A percentile compares a stretch with the other conserved stretches of the same genome.
These are phyloP conservation scores for Pseudozyma pruni DNA, from an alignment of 1,284 basidiomycete genomes.

Conservation along the genomic window DNA sequence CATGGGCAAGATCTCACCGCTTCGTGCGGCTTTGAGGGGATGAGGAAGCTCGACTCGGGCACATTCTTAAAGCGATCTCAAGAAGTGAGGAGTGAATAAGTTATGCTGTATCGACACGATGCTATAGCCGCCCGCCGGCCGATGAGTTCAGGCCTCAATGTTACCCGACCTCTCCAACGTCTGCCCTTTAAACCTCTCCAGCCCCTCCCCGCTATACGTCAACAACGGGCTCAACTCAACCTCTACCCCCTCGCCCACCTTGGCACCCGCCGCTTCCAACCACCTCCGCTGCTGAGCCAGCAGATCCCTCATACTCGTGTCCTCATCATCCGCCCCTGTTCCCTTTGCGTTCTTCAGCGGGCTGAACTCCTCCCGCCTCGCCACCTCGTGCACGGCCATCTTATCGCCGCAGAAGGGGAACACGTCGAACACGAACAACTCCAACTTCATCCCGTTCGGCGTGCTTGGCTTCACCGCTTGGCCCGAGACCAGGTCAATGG, in stretches of 20 bases:
- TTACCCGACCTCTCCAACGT: slow-evolving; percentile 71
- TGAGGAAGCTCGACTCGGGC: no score
- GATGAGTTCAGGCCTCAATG: slow-evolving; percentile 47
- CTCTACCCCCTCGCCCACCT: slow-evolving; percentile 77
- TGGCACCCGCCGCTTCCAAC: slow-evolving; percentile 82
- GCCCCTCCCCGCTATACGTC: slow-evolving; percentile 90
- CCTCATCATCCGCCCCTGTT: slow-evolving; percentile 90
- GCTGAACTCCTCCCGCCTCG: slow-evolving; percentile 89
- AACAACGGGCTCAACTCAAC: slow-evolving; percentile 90
- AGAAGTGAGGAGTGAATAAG: neutral
- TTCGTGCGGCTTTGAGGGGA: no score
- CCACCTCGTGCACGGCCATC: slow-evolving; percentile 90
- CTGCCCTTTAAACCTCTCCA: slow-evolving; percentile 83
- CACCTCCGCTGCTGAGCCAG: slow-evolving; percentile 89
- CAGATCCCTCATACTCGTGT: slow-evolving; percentile 88
- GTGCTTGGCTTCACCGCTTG: slow-evolving; percentile 78
- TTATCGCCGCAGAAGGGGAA: slow-evolving; percentile 83
- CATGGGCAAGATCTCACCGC: no score
- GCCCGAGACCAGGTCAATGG: slow-evolving; percentile 72
- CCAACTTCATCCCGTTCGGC: slow-evolving; percentile 99
- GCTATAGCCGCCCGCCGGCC: no score
- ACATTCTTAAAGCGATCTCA: no score
- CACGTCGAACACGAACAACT: slow-evolving; percentile 98
- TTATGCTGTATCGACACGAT: no score
- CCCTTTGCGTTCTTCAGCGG: slow-evolving; percentile 97